These are phyloP conservation scores for Acacia pycnantha DNA, from an alignment of 331 rosid genomes.

Conservation along the genomic window DNA sequence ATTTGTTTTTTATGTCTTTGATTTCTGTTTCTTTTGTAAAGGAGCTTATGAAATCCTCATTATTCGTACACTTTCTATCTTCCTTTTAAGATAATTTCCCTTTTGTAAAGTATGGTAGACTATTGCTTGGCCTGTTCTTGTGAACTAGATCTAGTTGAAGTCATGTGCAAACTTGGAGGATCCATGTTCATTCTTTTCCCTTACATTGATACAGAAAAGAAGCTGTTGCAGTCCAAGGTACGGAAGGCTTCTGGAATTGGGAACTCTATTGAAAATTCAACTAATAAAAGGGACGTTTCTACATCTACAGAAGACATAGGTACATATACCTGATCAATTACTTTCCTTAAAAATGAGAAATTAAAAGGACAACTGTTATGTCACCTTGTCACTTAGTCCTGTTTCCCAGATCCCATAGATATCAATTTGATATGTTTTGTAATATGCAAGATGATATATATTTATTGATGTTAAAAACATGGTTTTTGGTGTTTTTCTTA, in stretches of 20 bases:
- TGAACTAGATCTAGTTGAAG: background rate
- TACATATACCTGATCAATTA: constrained; percentile 24
- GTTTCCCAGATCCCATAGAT: background rate
- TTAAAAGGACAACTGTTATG: background rate
- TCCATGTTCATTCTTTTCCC: constrained; percentile 25
- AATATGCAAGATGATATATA: background rate
- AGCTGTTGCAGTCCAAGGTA: constrained; percentile 78
- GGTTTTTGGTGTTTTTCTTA: background rate
- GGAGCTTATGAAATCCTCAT: background rate
- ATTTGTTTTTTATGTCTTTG: background rate
- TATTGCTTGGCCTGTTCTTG: constrained; percentile 15
- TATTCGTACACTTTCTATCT: background rate
- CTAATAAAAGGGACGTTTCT: constrained; percentile 58
- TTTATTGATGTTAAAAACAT: background rate
- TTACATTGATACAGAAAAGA: constrained; percentile 68
- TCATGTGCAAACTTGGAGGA: constrained; percentile 13
- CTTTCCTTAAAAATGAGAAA: constrained; percentile 3
- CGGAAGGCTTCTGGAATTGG: constrained; percentile 71
- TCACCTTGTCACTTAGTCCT: background rate
- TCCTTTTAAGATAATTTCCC: background rate
- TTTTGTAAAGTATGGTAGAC: background rate
- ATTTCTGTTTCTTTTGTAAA: background rate
- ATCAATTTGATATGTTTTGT: background rate
- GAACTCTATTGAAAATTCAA: constrained; percentile 48
- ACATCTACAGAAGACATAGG: constrained; percentile 95